Evolutionary conservation across 2,329 filamentous ascomycete genomes (phyloP).

Genomic region (Aspergillus pseudoviridinutans): DNA sequence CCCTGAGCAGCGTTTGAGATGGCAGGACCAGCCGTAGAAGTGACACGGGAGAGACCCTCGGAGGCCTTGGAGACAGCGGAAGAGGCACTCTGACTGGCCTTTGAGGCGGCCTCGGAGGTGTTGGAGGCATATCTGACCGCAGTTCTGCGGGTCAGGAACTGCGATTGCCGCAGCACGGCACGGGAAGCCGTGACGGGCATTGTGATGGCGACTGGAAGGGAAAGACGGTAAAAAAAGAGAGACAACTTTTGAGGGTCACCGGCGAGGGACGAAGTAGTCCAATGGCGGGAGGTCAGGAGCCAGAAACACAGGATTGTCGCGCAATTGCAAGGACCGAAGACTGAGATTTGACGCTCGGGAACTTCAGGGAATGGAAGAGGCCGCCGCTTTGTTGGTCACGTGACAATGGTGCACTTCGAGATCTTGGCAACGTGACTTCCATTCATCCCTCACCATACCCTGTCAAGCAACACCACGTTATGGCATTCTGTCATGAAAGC

Average conservation of each 20-base stretch:
- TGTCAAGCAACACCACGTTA: neutral
- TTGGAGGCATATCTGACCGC: conserved; percentile 46
- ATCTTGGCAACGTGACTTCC: neutral
- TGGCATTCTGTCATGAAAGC: neutral
- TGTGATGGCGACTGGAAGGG: conserved; percentile 28
- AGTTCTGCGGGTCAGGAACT: conserved; percentile 44
- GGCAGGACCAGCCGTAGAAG: conserved; percentile 73
- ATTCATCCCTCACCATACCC: neutral
- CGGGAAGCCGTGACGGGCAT: conserved; percentile 44
- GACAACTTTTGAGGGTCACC: conserved; percentile 27
- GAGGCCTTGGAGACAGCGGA: conserved; percentile 60
- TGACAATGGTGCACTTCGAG: neutral
- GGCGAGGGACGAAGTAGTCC: conserved; percentile 32
- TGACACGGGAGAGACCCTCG: conserved; percentile 77
- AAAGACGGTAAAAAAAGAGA: conserved; percentile 23
- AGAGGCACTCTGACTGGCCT: conserved; percentile 43
- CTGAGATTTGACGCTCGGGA: conserved; percentile 39
- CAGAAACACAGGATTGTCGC: conserved; percentile 26
- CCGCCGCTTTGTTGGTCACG: neutral
- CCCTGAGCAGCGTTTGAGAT: conserved; percentile 69
- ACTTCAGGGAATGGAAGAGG: conserved; percentile 34
- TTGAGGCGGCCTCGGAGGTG: conserved; percentile 42
- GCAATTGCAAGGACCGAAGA: conserved; percentile 35
- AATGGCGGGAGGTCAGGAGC: conserved; percentile 36
- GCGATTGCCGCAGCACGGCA: conserved; percentile 45